Evolutionary conservation across 139 green algal genomes (phyloP).

Genomic region (Ettlia oleoabundans): DNA sequence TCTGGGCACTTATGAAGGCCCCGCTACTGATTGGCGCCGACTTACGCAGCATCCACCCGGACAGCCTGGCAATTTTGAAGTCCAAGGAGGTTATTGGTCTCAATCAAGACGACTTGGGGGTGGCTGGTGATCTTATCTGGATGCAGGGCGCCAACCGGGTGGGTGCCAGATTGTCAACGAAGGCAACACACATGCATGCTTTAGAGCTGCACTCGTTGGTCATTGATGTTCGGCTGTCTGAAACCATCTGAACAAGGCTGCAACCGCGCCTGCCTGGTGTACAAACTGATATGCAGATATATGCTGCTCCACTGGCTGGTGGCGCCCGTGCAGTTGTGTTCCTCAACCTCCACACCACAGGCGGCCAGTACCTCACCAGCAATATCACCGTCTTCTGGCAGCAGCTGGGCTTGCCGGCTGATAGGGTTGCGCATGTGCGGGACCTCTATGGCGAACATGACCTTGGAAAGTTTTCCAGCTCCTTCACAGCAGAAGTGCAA

Average conservation of each 20-base stretch:
- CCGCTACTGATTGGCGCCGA: slow-evolving; percentile 71
- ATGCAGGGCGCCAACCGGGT: slow-evolving; percentile 49
- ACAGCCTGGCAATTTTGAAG: slow-evolving; percentile 43
- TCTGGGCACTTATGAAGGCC: slow-evolving; percentile 74
- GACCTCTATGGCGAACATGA: slow-evolving; percentile 60
- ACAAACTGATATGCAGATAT: slow-evolving; percentile 49
- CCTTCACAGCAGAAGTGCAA: slow-evolving; percentile 26
- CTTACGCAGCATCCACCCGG: slow-evolving; percentile 43
- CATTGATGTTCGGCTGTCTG: not conserved
- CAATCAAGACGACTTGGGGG: slow-evolving; percentile 69
- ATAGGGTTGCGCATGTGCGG: slow-evolving; percentile 30
- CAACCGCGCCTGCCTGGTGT: too few species aligned
- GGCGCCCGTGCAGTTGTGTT: slow-evolving; percentile 57
- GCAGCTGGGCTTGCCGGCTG: slow-evolving; percentile 44
- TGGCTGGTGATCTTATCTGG: slow-evolving; percentile 68
- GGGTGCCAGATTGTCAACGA: not conserved
- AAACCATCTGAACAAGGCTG: too few species aligned
- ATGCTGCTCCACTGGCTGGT: slow-evolving; percentile 54
- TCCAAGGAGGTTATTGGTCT: slow-evolving; percentile 64
- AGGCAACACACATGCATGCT: not conserved
- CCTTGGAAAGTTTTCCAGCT: slow-evolving; percentile 41
- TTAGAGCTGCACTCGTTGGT: not conserved
- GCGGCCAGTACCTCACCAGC: slow-evolving; percentile 7
- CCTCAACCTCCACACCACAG: slow-evolving; percentile 48
- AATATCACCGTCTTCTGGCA: slow-evolving; percentile 48